Conservation (phyloP, 2,329 filamentous ascomycete genomes). For the Arachnopeziza araneosa region DNA sequence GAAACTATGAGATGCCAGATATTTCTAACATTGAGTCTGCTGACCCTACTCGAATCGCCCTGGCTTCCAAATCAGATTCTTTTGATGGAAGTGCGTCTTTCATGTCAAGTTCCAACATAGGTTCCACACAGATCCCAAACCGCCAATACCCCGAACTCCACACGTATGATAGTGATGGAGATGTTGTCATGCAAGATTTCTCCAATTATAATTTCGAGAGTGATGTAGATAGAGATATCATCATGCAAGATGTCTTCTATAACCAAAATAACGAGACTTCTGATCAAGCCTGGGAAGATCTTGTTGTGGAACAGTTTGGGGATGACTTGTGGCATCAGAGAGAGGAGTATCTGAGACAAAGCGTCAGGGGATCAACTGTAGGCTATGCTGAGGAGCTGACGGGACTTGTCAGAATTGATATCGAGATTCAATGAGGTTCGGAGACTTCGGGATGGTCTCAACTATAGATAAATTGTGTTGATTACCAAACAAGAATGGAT, state of each 20-base stretch:
- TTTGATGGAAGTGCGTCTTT: conserved; percentile 20
- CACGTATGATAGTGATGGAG: conserved; percentile 21
- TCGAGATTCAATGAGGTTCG: conserved; percentile 29
- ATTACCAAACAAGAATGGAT: background rate
- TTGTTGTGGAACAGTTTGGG: background rate
- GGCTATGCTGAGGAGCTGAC: conserved; percentile 33
- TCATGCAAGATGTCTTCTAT: too few species aligned
- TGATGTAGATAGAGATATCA: too few species aligned
- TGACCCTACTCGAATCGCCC: background rate
- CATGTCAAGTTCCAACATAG: background rate
- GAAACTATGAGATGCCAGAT: conserved; percentile 21
- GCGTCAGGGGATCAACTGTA: background rate
- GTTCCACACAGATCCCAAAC: background rate
- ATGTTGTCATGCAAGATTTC: conserved; percentile 24
- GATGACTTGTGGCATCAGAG: conserved; percentile 3
- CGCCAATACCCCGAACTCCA: background rate
- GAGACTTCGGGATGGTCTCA: too few species aligned
- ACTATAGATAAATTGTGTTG: background rate
- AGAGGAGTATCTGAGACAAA: conserved; percentile 1
- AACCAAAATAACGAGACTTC: too few species aligned
- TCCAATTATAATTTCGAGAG: background rate
- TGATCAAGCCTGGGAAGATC: background rate
- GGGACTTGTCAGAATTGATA: conserved; percentile 35
- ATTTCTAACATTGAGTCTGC: background rate
- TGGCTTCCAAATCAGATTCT: conserved; percentile 9